Evolutionary conservation across 306 rosid species (phyloP), one percentile per base, ranked within the genome.

Genomic region (Cicer pinnatifidum): DNA sequence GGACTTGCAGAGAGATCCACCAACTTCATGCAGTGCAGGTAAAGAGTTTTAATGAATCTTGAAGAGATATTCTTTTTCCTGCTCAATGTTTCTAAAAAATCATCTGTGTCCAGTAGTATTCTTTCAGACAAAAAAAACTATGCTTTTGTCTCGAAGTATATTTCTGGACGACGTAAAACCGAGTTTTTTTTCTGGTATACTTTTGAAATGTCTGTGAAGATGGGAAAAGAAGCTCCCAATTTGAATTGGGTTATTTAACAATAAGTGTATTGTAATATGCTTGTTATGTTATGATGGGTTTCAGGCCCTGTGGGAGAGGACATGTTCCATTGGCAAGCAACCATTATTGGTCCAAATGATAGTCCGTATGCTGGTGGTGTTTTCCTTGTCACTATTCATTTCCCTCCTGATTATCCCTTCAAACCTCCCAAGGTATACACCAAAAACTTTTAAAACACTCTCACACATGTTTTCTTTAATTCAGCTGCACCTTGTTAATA

Each of bases 21-120:
- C 97, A 78, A 89, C 96, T 41, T 91, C 99, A 69, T 91, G 99
- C 81, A 94, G 99, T 84, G 99, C 99, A 85, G 98, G 98, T 90
- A 75, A 33, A 51, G 62, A 40, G 65, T 16, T 39, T 19, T 23
- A 67, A n/a, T 48, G 47, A 57, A 78, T 72, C 13, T 58, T 0
- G 35, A 28, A 28, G 35, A 28, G 35, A 28, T 28, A 28, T 28
- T 28, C 35, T 28, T 28, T 28, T 28, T 28, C 35, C 35, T 28
- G 4, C 5, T 28, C 35, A 28, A 28, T 28, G 35, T 28, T 28
- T 28, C 35, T 28, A 28, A 28, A 28, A 3, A 28, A 3, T 28
- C 0, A 28, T 28, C 4, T 3, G 5, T 28, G 4, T 28, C 35
- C 3, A 28, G 35, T 3, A 28, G 35, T 28, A 28, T 28, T 28